Base-by-base conservation (phyloP, 768 basidiomycete genomes). In the Mycena latifolia region DNA sequence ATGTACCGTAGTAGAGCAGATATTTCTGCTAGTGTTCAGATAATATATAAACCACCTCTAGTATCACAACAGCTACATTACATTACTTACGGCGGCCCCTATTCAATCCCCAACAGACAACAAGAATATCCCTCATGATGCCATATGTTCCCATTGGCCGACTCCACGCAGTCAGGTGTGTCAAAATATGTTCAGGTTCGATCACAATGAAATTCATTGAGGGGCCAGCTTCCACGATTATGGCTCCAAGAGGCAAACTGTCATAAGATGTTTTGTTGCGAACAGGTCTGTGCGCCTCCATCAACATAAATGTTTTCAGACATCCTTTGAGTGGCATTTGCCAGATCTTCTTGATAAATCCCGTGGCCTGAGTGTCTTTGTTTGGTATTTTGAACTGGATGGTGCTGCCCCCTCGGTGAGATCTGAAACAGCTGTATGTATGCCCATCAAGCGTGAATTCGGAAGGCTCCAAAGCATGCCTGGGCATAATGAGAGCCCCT, bases 361-460 rank as follows among this genome's bases (percentile, higher is more conserved):
- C 61, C 4, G 53, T 55, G 8, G 18, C n/a, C 1, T 11, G 5
- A 10, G 15, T 4, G 1, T 24, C 9, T 7, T 47, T 15, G 7
- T n/a, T 11, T 1, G 61, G 61, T 3, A 5, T 27, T 29, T 46
- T 45, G 54, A 54, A 63, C 15, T 63, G 61, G 27, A 63, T 63
- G n/a, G 25, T 33, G 29, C 61, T 48, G 46, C 55, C 55, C 11
- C 53, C 53, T 20, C 12, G 4, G 22, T 55, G 53, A 3, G 61
- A 54, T 24, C 18, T 22, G 9, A 41, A 18, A 25, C 52, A 54
- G 43, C 61, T 62, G 45, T 22, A 62, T 15, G 31, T 53, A 10
- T 22, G 39, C 11, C 53, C 53, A 46, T 63, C 53, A 14, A 46
- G 24, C 31, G 48, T 45, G 35, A 45, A 33, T 37, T 62, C 18